Evolutionary conservation across 164 flowering plant species (phyloP).

Genomic region (Vitis cinerea): DNA sequence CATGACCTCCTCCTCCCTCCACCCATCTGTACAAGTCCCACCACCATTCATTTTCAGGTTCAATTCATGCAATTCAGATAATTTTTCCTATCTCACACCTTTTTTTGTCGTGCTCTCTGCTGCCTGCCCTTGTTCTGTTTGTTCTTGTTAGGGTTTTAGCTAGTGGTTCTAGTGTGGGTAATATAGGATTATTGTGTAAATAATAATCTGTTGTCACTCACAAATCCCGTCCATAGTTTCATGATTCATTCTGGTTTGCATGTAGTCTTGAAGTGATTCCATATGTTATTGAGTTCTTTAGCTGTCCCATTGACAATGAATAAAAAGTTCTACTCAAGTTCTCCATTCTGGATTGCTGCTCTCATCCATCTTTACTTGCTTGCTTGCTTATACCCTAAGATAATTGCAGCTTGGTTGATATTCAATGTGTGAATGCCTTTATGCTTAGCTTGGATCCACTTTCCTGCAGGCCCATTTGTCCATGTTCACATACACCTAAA

Average conservation of each 20-base stretch:
- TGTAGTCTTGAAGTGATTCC: conserved; percentile 17
- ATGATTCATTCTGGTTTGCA: conserved; percentile 40
- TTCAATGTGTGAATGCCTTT: too few species aligned
- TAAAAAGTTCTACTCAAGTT: conserved; percentile 8
- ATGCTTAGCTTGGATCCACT: too few species aligned
- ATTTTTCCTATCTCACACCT: conserved; percentile 26
- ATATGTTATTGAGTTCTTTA: conserved; percentile 18
- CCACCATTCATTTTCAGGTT: conserved; percentile 22
- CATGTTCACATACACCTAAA: too few species aligned
- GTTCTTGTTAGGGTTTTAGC: conserved; percentile 11
- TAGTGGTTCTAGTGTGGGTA: conserved; percentile 27
- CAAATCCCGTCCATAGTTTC: conserved; percentile 18
- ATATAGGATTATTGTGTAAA: conserved; percentile 40
- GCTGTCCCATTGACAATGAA: conserved; percentile 28
- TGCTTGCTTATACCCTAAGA: too few species aligned
- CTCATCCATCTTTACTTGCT: too few species aligned
- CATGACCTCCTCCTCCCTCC: conserved; percentile 21
- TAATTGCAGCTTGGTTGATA: too few species aligned
- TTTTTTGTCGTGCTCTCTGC: conserved; percentile 21
- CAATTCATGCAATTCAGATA: conserved; percentile 27
- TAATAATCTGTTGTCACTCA: conserved; percentile 23
- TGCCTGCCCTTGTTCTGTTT: conserved; percentile 3
- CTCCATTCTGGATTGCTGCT: too few species aligned
- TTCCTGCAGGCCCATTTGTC: too few species aligned
- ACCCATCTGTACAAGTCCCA: conserved; percentile 16